phyloP scores from a whole-genome alignment of 805 yeast genomes.

The Ogataea neopini region DNA sequence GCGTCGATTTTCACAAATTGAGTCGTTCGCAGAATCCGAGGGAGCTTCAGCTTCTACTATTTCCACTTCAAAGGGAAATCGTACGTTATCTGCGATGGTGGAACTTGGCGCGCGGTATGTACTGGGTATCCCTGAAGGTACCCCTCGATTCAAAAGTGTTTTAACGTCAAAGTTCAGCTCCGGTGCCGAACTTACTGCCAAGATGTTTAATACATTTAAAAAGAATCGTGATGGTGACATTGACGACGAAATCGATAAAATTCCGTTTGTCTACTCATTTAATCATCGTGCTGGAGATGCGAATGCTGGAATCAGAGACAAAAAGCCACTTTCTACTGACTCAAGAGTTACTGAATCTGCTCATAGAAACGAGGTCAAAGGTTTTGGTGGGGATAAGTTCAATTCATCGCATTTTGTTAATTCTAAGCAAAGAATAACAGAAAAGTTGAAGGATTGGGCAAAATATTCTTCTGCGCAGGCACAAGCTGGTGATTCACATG shows the following conservation, averaged over 20 bases:
- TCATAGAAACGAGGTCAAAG: constrained; percentile 75
- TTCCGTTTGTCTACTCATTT: constrained; percentile 52
- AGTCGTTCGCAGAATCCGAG: constrained; percentile 43
- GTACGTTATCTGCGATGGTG: constrained; percentile 61
- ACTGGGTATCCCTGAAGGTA: constrained; percentile 41
- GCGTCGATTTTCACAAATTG: constrained; percentile 57
- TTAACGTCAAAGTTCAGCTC: constrained; percentile 8
- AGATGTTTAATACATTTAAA: constrained; percentile 23
- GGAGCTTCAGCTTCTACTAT: constrained; percentile 50
- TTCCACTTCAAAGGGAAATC: constrained; percentile 27
- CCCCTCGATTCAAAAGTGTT: constrained; percentile 29
- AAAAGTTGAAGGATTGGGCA: constrained; percentile 59
- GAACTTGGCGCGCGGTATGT: constrained; percentile 75
- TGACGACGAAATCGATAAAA: constrained; percentile 27
- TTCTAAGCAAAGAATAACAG: constrained; percentile 54
- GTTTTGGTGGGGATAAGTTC: constrained; percentile 70
- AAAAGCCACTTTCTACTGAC: constrained; percentile 78
- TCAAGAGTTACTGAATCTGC: constrained; percentile 68
- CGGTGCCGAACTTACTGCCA: constrained; percentile 22
- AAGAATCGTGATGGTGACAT: constrained; percentile 20
- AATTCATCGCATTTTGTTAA: constrained; percentile 45
- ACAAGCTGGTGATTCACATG: constrained; percentile 35
- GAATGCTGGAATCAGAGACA: constrained; percentile 80
- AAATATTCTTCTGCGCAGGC: constrained; percentile 41
- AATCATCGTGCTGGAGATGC: constrained; percentile 89